Percentiles rank a stretch among this genome's conserved stretches.
These are phyloP conservation scores for Dunaliella primolecta DNA, from an alignment of 139 green algal species.

Conservation along the genomic window DNA sequence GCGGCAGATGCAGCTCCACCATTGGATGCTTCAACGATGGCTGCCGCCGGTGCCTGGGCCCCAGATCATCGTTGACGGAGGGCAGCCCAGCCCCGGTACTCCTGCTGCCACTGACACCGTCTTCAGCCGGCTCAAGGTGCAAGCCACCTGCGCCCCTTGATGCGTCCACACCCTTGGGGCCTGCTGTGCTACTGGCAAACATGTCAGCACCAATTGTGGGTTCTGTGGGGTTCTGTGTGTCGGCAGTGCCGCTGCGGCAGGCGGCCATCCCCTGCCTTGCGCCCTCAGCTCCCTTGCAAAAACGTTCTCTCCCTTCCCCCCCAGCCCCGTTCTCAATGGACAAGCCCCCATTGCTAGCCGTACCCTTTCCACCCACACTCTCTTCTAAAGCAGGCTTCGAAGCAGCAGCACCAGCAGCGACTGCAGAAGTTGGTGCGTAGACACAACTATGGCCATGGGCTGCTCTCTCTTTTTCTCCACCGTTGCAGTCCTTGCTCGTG, in stretches of 20 bases:
- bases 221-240: no score
- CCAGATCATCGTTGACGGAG: background rate
- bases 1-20: constrained; percentile 4
- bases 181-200: background rate
- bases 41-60: background rate
- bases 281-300: background rate
- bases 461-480: background rate
- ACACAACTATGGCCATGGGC: no score
- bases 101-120: background rate
- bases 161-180: no score
- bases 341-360: background rate
- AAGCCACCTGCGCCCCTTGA: no score
- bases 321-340: background rate
- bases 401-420: background rate
- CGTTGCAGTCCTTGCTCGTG: background rate
- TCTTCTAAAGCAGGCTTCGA: no score
- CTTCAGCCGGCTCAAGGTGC: background rate
- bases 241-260: background rate
- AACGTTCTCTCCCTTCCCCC: background rate
- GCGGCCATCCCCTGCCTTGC: background rate
- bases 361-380: background rate
- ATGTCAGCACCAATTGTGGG: background rate
- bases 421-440: background rate
- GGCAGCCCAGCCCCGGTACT: background rate
- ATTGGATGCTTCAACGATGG: background rate